Evolutionary conservation across 495 filamentous ascomycete genomes (phyloP).

Genomic region (Wilcoxina mikolae): DNA sequence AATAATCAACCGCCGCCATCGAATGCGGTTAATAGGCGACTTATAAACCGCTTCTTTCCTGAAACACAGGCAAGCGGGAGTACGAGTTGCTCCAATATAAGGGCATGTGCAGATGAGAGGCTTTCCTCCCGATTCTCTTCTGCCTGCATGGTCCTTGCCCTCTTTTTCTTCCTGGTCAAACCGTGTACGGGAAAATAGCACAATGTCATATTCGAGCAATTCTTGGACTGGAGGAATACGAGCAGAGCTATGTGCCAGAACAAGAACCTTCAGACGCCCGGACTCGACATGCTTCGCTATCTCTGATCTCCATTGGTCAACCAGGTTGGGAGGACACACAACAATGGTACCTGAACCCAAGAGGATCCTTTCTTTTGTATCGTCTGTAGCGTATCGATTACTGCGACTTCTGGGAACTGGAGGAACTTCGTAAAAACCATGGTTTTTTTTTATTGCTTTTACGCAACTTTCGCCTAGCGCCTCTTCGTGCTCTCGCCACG

Average conservation of each 20-base stretch:
- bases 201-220: conserved; percentile 56
- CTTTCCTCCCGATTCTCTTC: conserved; percentile 15
- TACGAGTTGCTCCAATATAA: conserved; percentile 33
- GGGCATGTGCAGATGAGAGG: conserved; percentile 29
- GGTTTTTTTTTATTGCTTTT: conserved; percentile 39
- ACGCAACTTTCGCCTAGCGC: conserved; percentile 35
- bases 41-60: conserved; percentile 32
- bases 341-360: conserved; percentile 56
- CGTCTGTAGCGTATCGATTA: conserved; percentile 8
- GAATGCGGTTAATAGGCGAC: conserved; percentile 53
- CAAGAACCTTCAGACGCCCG: conserved; percentile 46
- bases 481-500: conserved; percentile 42
- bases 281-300: conserved; percentile 51
- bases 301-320: conserved; percentile 55
- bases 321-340: conserved; percentile 52
- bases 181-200: conserved; percentile 59
- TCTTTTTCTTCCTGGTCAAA: conserved; percentile 49
- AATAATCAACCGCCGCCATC: conserved; percentile 74
- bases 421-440: conserved; percentile 42
- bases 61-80: conserved; percentile 34
- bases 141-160: conserved; percentile 26
- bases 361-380: conserved; percentile 35
- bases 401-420: conserved; percentile 34
- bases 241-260: conserved; percentile 38
- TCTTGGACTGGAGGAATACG: conserved; percentile 42